Base-by-base conservation (phyloP, 768 basidiomycete genomes). In the Suillus spraguei region DNA sequence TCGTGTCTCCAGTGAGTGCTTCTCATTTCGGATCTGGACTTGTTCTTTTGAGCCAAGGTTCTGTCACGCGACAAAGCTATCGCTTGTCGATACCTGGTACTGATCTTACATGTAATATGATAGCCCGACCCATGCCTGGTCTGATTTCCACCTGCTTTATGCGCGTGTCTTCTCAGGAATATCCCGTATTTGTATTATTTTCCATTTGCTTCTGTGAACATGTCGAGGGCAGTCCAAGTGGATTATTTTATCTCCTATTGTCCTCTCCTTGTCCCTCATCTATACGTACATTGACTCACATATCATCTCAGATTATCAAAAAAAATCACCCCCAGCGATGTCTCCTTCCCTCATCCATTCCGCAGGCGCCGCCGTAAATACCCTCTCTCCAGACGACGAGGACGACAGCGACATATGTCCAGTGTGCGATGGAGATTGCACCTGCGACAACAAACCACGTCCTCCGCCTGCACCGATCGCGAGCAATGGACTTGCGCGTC, bases 371-470 rank as follows among this genome's bases (percentile, higher is more conserved):
- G 73, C 70, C 74, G 76, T 70, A 77, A 79, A 70, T 69, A 69
- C 46, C 68, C 65, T 69, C 67, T 67, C 71, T 59, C 70, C 60
- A 64, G 80, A 83, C 77, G 86, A 87, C 79, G 88, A 90, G 77
- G 92, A 93, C 72, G 90, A 91, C 82, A 85, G 86, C 85, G 89
- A 92, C 74, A 92, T 94, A 62, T 94, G 92, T 76, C 92, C 91
- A 9, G 91, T 94, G 67, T 94, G 92, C 90, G 92, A 94, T 82
- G 88, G 90, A 72, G 88, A 91, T 72, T 94, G 92, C 81, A 93
- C 90, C 36, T 94, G 92, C 82, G 64, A 76, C 74, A 86, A 82
- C 80, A 80, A 76, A 68, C 72, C 78, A 60, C 72, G 68, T 64
- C 64, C 71, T 50, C 71, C 74, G 60, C 64, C 73, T 59, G 75